A percentile compares a stretch with the other conserved stretches of the same genome.
Conservation (phyloP, 2,329 filamentous ascomycete species). For the Gremmenia infestans region DNA sequence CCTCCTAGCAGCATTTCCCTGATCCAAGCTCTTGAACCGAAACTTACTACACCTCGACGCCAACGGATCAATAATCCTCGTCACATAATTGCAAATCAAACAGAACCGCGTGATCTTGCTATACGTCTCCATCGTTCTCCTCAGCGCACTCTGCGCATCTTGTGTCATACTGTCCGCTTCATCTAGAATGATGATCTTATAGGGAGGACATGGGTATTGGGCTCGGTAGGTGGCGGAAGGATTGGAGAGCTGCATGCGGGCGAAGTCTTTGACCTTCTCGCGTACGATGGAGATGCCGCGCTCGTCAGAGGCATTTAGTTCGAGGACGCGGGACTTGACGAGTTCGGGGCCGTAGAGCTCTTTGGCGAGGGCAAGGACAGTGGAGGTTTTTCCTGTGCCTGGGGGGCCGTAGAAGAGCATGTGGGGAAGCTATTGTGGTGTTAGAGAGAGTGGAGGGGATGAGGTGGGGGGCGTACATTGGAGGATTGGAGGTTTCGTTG, state of each 20-base stretch:
- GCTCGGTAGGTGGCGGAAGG: conserved; percentile 60
- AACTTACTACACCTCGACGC: conserved; percentile 95
- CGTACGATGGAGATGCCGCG: conserved; percentile 95
- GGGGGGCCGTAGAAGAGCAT: conserved; percentile 99
- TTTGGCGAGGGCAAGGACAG: conserved; percentile 92
- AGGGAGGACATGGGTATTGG: conserved; percentile 88
- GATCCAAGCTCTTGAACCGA: conserved; percentile 92
- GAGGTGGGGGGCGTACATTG: conserved; percentile 53
- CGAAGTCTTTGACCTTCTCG: conserved; percentile 98
- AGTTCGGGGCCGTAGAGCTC: conserved; percentile 96
- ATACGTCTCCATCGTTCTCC: conserved; percentile 98
- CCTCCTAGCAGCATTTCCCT: conserved; percentile 73
- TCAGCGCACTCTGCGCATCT: conserved; percentile 87
- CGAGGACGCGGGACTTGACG: conserved; percentile 89
- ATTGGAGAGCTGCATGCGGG: conserved; percentile 87
- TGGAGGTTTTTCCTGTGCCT: conserved; percentile 96
- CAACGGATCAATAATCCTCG: conserved; percentile 92
- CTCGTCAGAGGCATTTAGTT: conserved; percentile 98
- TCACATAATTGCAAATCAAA: conserved; percentile 98
- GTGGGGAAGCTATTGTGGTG: conserved; percentile 68
- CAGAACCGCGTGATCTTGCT: conserved; percentile 95
- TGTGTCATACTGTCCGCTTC: conserved; percentile 99
- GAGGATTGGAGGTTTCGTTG: conserved; percentile 90
- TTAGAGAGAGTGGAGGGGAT: conserved; percentile 12
- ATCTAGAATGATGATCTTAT: conserved; percentile 98